Evolutionary conservation across 768 basidiomycete genomes (phyloP), one percentile per base, ranked within the genome.

Genomic region (Tulasnella calospora): DNA sequence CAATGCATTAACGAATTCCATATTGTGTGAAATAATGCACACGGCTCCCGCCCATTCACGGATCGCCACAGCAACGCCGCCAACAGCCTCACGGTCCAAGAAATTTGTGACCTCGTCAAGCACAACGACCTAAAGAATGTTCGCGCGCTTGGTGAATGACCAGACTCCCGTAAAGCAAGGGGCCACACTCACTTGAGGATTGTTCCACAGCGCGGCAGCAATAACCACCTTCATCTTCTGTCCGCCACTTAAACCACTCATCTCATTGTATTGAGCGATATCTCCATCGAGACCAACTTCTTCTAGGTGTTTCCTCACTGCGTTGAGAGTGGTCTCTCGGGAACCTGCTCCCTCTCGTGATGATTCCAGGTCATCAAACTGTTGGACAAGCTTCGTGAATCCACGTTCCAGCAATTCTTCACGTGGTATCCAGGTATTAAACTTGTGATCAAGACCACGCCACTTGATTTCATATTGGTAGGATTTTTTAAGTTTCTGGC

Each of bases 231-330:
- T 98, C 86, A 99, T 98, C 85, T 99, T 98, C 84, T 99, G 96
- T 79, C 96, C 96, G 85, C 97, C 97, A 23, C 94, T 96, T 69
- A 98, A 86, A 51, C 97, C 96, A 46, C 90, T 89, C 83, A 98
- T 96, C 86, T 99, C 96, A 83, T 98, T 97, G 86, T 99, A 98
- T 85, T 98, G 95, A 15, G 96, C 96, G 79, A 98, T 98, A 86
- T 98, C 95, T 61, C 96, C 96, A 85, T 98, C 95, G 51, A 99
- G 88, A 46, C 96, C 97, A 81, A 99, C 94, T 81, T 96, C 96
- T 84, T 98, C 95, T 70, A 99, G 86, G 81, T 96, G 94, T 85
- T 96, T 94, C 81, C 96, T 89, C 71, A 98, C 93, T 71, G 94
- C 86, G 81, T 91, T 88, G 21, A 90, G 89, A 46, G 91, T 86